Base-by-base conservation (phyloP, 2,329 filamentous ascomycete species). In the Fusarium sp. region DNA sequence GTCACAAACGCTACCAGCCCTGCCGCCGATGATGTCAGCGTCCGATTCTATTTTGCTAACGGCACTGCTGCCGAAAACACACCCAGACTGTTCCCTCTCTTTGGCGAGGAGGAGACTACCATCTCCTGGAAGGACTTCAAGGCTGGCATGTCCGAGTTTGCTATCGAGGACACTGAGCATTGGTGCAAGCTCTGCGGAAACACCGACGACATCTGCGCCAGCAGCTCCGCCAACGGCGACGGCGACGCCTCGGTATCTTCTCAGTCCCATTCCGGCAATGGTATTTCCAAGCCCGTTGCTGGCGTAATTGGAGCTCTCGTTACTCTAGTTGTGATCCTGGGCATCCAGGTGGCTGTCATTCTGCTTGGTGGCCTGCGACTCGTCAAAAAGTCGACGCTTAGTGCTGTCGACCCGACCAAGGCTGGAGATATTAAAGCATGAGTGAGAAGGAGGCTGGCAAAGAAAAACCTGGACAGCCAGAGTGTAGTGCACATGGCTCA, bases 181-280 rank as follows among this genome's bases (percentile, higher is more conserved):
- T 96, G 92, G 92, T 97, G 92, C 77, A 72, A 73, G 2, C 82
- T 83, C 53, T 97, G 93, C 73, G 90, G 90, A 6, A 92, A 91
- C 76, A 83, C 82, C 0, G 88, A 86, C 0, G 89, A 87, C 3
- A 77, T 80, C 21, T 95, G 92, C 71, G 86, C 86, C 6, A 53
- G 53, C 7, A 65, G 61, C 15, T 69, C 68, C 15, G 66, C 49
- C 6, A 59, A 70, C n/a, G 57, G 65, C 15, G 31, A 32, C 4
- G 31, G 13, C 14, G 62, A 61, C 29, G 50, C 49, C 41, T 33
- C 62, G 17, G 45, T 56, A 15, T 56, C 71, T 19, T 65, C 68
- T 6, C 39, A 42, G n/a, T 66, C 63, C 4, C 57, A 61, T 33
- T 57, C 57, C 32, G 61, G 68, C 17, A 73, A 76, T 47, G 82